phyloP scores from a whole-genome alignment of 2,329 filamentous ascomycete genomes.

The Rosellinia necatrix region DNA sequence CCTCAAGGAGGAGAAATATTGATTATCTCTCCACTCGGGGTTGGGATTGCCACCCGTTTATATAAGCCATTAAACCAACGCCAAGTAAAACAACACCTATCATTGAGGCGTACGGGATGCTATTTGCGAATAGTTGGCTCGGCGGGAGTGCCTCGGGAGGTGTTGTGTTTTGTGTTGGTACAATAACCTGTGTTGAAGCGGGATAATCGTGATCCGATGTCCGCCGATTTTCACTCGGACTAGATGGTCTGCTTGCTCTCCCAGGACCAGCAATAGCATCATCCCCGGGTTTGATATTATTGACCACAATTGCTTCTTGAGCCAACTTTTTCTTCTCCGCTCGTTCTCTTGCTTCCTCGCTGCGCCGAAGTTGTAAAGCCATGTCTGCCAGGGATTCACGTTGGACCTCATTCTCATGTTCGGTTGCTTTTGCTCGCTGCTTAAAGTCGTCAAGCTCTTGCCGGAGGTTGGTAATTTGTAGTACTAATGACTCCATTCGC shows the following conservation, averaged over 20 bases:
- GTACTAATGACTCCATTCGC: constrained; percentile 75
- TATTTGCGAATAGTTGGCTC: constrained; percentile 55
- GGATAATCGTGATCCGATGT: constrained; percentile 46
- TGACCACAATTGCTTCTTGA: constrained; percentile 36
- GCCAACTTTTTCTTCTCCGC: constrained; percentile 49
- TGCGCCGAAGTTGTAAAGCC: constrained; percentile 78
- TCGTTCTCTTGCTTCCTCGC: constrained; percentile 60
- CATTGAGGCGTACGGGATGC: constrained; percentile 79
- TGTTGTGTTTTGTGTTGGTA: constrained; percentile 51
- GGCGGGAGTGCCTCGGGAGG: constrained; percentile 47
- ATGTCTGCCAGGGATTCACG: constrained; percentile 83
- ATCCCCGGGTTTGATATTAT: constrained; percentile 33
- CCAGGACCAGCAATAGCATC: constrained; percentile 28
- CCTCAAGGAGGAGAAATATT: not conserved
- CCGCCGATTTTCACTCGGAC: constrained; percentile 31
- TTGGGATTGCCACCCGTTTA: constrained; percentile 76
- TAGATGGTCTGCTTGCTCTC: constrained; percentile 31
- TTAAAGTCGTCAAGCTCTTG: constrained; percentile 79
- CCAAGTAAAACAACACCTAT: constrained; percentile 80
- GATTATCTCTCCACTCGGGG: constrained; percentile 39
- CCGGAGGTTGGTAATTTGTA: constrained; percentile 81
- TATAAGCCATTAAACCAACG: constrained; percentile 83
- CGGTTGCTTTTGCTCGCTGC: constrained; percentile 77
- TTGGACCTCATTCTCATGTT: constrained; percentile 73
- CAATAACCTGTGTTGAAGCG: constrained; percentile 54